Evolutionary conservation across 805 yeast genomes (phyloP), one percentile per base, ranked within the genome.

Genomic region (Monosporozyma yasuniensis): DNA sequence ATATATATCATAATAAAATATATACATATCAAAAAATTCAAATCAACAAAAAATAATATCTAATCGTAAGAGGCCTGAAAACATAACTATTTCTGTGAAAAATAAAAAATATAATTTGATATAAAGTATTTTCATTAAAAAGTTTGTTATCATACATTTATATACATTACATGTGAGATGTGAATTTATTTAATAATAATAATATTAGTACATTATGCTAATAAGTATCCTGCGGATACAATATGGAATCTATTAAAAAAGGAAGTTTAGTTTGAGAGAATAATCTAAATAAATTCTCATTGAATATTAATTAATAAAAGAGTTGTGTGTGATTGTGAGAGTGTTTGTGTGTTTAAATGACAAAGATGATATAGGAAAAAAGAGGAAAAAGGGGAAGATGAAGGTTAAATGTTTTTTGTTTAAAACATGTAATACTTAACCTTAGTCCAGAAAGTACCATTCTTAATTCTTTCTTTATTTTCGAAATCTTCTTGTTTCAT

Each of bases 401-500:
- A 34, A 23, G 23, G 12, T 3, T 7, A 16, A 22, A n/a, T n/a
- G n/a, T n/a, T n/a, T n/a, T n/a, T n/a, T n/a, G 22, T 14, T 62
- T 56, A 74, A 53, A 76, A 73, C 75, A 77, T 71, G 54, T 64
- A 56, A 49, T 63, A 57, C 55, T 57, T 65, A 9, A 61, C 16
- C 54, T 73, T 63, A 49, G 64, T 67, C 61, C 62, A 72, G n/a
- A 49, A 14, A 4, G 48, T 16, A 10, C 54, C 51, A 23, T 55
- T 51, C 32, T 50, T 55, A 22, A 57, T 8, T 51, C 54, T 50
- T 61, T 60, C 58, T 42, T 51, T 56, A 44, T 64, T 72, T 50
- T 68, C 74, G 16, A 66, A 69, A 42, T 69, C 70, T 55, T 72
- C 76, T 57, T 70, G 72, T 52, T 62, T 68, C 45, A 72, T 55